Conservation (phyloP, 495 filamentous ascomycete genomes). For the Tuber calosporum region DNA sequence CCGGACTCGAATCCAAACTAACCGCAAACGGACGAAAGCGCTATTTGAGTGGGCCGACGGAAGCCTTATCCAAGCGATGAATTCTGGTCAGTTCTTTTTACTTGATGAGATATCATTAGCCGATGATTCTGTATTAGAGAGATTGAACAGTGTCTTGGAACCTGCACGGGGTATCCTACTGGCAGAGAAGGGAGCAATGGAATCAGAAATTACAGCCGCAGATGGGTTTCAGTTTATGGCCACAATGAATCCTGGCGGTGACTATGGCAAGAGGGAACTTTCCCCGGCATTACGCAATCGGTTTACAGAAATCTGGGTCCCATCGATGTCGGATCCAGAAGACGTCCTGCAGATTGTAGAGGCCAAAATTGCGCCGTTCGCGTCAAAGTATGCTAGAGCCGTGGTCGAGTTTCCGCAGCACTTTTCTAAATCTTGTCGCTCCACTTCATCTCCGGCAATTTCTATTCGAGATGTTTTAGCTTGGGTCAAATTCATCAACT, state of each 20-base stretch:
- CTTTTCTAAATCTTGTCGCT: conserved; percentile 73
- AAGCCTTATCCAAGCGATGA: conserved; percentile 92
- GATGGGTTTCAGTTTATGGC: conserved; percentile 90
- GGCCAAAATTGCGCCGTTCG: conserved; percentile 55
- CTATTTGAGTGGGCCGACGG: conserved; percentile 97
- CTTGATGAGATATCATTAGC: conserved; percentile 97
- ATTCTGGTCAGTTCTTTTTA: conserved; percentile 77
- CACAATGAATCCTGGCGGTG: conserved; percentile 98
- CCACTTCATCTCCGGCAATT: conserved; percentile 50
- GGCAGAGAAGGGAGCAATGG: conserved; percentile 81
- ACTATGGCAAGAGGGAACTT: conserved; percentile 95
- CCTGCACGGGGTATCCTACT: conserved; percentile 75
- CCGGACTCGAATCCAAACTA: conserved; percentile 53
- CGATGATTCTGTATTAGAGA: conserved; percentile 93
- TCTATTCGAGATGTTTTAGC: conserved; percentile 85
- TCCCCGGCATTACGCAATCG: conserved; percentile 91
- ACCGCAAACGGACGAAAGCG: conserved; percentile 59
- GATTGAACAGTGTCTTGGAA: conserved; percentile 96
- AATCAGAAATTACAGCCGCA: conserved; percentile 68
- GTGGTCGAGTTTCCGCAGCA: conserved; percentile 86
- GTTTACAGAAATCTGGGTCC: conserved; percentile 98
- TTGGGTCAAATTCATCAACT: conserved; percentile 92
- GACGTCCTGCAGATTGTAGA: conserved; percentile 82
- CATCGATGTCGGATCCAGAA: conserved; percentile 66
- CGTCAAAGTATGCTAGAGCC: conserved; percentile 50